Base-by-base conservation (phyloP, 164 flowering plant genomes). In the Chimonanthus praecox region DNA sequence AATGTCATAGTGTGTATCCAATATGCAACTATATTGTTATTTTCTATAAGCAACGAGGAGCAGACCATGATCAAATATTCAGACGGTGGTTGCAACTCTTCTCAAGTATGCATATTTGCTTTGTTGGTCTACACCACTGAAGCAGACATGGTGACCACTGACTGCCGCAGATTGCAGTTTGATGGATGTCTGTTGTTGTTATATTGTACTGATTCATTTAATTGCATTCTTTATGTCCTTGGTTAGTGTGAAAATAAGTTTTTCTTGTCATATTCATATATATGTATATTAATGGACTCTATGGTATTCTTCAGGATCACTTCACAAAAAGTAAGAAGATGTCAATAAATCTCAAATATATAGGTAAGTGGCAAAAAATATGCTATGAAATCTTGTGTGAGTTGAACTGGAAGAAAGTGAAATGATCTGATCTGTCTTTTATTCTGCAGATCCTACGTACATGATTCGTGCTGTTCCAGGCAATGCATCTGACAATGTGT, bases 401-500 rank as follows among this genome's bases (percentile, higher is more conserved):
- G 15, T 45, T 62, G 49, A 71, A 46, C 66, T 47, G 8, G 16
- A 63, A 13, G 63, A 18, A 58, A 16, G 68, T 8, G 18, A 11
- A 74, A 4, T 73, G 58, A 71, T 58, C 44, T 45, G 44, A 65
- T 45, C 50, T n/a, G 69, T n/a, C 5, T 47, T 21, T 49, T 67
- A 50, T 69, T 64, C 76, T 65, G 75, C 84, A 87, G 90, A 87
- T 82, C 90, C 90, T 0, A 87, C 88, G 0, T 87, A 85, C 77
- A 87, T 87, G 90, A 85, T 87, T 64, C 83, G 89, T 43, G 89
- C 89, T 7, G 47, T 87, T 69, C 89, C 84, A 16, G 76, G 88
- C 67, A 87, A 82, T 81, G 90, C 90, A 66, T 87, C 90, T 6
- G 90, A 87, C 63, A 87, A 87, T 64, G 87, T 87, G 4, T 87